Conservation (phyloP, 2,329 filamentous ascomycete species). For the Albifimbria verrucaria region DNA sequence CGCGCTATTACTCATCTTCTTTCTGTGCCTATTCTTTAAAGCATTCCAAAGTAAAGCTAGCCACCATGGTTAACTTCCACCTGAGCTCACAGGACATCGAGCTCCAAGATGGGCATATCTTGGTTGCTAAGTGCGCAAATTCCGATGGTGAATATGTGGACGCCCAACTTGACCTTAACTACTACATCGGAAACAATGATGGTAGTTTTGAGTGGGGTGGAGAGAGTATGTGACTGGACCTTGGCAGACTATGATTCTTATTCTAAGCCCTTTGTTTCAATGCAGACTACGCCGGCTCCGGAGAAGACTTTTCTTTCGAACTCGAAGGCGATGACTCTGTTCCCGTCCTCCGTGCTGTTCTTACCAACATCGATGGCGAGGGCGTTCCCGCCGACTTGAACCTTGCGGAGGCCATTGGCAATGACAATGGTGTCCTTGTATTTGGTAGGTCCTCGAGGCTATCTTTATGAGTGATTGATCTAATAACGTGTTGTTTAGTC, state of each 20-base stretch:
- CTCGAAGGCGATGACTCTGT: slow-evolving; percentile 47
- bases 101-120: slow-evolving; percentile 48
- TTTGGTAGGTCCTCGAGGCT: slow-evolving; percentile 23
- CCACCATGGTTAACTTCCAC: slow-evolving; percentile 41
- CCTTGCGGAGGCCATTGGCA: slow-evolving; percentile 51
- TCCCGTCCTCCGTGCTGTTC: slow-evolving; percentile 50
- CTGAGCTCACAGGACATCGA: slow-evolving; percentile 40
- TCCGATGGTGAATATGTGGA: slow-evolving; percentile 41
- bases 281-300: slow-evolving; percentile 41
- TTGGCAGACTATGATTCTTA: background rate
- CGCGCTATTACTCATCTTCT: background rate
- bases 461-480: no score
- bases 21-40: no score
- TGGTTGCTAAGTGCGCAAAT: slow-evolving; percentile 37
- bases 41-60: background rate
- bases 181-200: slow-evolving; percentile 47
- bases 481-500: no score
- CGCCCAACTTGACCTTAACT: slow-evolving; percentile 46
- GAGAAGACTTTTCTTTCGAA: slow-evolving; percentile 42
- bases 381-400: slow-evolving; percentile 44
- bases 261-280: background rate
- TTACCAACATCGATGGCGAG: slow-evolving; percentile 42
- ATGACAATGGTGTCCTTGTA: slow-evolving; percentile 45
- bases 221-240: slow-evolving; percentile 12
- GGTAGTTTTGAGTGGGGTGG: slow-evolving; percentile 46